Percentiles rank a stretch among this genome's conserved stretches.
Conservation (phyloP, 495 filamentous ascomycete genomes). For the Penicillium cinerascens region DNA sequence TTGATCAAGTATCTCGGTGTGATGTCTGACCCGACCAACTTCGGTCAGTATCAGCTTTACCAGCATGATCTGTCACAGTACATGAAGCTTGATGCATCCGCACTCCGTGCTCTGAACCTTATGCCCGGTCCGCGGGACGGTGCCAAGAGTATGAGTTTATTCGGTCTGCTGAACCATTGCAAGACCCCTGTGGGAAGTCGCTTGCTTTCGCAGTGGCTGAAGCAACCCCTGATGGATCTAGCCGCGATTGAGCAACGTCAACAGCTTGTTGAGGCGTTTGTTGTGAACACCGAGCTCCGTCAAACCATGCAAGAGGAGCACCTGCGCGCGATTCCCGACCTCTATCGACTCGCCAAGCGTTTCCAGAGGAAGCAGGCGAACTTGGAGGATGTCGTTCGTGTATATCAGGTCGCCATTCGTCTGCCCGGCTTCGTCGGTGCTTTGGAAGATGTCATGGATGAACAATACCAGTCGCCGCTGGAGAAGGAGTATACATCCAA, state of each 20-base stretch:
- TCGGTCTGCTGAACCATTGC: conserved; percentile 93
- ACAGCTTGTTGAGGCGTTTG: conserved; percentile 92
- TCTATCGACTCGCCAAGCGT: conserved; percentile 89
- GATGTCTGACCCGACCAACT: conserved; percentile 86
- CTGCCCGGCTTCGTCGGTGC: conserved; percentile 86
- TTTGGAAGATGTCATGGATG: conserved; percentile 92
- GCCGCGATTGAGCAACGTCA: conserved; percentile 88
- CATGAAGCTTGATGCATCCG: conserved; percentile 97
- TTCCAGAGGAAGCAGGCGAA: conserved; percentile 89
- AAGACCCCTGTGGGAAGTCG: conserved; percentile 93
- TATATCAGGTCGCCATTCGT: conserved; percentile 91
- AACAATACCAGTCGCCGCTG: conserved; percentile 82
- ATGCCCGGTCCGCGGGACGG: conserved; percentile 96
- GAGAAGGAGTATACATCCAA: conserved; percentile 87
- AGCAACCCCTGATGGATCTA: conserved; percentile 93
- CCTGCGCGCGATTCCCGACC: conserved; percentile 85
- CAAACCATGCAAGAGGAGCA: conserved; percentile 99
- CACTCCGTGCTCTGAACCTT: conserved; percentile 88
- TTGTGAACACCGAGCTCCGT: conserved; percentile 85
- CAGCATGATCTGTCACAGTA: conserved; percentile 96
- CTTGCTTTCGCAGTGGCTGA: conserved; percentile 92
- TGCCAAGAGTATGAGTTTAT: conserved; percentile 95
- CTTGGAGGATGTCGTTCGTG: conserved; percentile 91
- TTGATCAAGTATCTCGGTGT: conserved; percentile 95
- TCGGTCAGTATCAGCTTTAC: conserved; percentile 94